Evolutionary conservation across 352 stramenopile species (phyloP), one percentile per base, ranked within the genome.

Genomic region (Phytophthora agathidicida): DNA sequence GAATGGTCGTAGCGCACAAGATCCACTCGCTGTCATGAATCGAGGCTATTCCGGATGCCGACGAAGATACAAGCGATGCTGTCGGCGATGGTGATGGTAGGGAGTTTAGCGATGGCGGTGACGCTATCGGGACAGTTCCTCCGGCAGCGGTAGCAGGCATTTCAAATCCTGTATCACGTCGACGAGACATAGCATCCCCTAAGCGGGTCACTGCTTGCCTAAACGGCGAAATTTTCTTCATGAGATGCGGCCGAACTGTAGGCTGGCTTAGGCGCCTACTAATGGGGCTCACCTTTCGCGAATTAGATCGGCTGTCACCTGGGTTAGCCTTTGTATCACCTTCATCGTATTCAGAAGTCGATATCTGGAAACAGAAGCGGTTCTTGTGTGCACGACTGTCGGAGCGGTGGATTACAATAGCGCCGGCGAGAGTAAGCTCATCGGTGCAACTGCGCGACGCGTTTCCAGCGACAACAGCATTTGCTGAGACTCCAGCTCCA

Each of bases 321-420:
- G 41, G 16, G 16, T 49, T 63, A 14, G 10, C 20, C n/a, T 63
- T 70, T 16, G 42, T 7, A 28, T 70, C 57, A 19, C 19, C 32
- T 14, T 70, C 67, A 36, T 78, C 63, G 4, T 80, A 76, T 44
- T 82, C 75, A 1, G 77, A 76, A 7, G 75, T 89, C 2, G 84
- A 88, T 19, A 94, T 88, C 42, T 94, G 84, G 51, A 94, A 94
- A 31, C 82, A 94, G 39, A 86, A 93, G 1, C 76, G 77, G 31
- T 91, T 87, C 46, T 86, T 89, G 46, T 88, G 71, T 3, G 70
- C 71, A 1, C 80, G 78, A 38, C 77, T 85, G 27, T 93, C 86
- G 0, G 81, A 73, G 2, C 83, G 82, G 35, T 92, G 86, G 38
- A 95, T 87, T 19, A 95, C 83, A 33, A 95, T 93, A 1, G 83